Evolutionary conservation across 345 rosid species (phyloP), one percentile per base, ranked within the genome.

Genomic region (Kandelia obovata): DNA sequence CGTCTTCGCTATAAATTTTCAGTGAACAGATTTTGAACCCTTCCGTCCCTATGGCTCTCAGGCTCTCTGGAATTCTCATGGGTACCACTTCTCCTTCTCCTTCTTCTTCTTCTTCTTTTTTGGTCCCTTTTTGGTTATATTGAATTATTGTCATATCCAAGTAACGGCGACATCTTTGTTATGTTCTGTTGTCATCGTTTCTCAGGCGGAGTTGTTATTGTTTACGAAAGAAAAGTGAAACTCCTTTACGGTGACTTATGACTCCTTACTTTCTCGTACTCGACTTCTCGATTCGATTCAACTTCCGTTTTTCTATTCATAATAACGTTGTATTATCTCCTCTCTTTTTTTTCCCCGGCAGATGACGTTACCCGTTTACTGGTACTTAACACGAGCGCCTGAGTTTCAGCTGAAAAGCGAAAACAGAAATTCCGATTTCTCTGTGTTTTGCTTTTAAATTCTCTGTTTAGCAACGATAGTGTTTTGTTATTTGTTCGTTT

Each of bases 21-120:
- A 92, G 97, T 37, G 99, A 94, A 75, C 96, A 95, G 79, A 95
- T 95, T 68, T 70, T 92, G 77, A 88, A 95, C 69, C 96, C 99
- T 0, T 84, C 93, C 2, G 87, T 89, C 71, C 99, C 97, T 0
- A 87, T 92, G 95, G 97, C 97, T 70, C 92, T 92, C 31, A 80
- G 97, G 61, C 96, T 95, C 63, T 87, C 97, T 6, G 89, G 96
- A 65, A 92, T 95, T 75, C 87, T 95, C 25, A 92, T 95, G 97
- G 99, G 97, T 88, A 79, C 15, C 60, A 32, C 13, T 61, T 64
- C 1, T 32, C 32, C 9, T 32, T 13, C 26, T 20, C 28, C 23
- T 7, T 57, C 11, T 15, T 34, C 43, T 53, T n/a, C 10, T 30
- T 37, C 0, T 30, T 0, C 51, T 26, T 71, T 10, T 63, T 32